A percentile compares a stretch with the other conserved stretches of the same genome.
These are phyloP conservation scores for Curvularia verruculosa DNA, from an alignment of 2,329 filamentous ascomycete genomes.

Conservation along the genomic window DNA sequence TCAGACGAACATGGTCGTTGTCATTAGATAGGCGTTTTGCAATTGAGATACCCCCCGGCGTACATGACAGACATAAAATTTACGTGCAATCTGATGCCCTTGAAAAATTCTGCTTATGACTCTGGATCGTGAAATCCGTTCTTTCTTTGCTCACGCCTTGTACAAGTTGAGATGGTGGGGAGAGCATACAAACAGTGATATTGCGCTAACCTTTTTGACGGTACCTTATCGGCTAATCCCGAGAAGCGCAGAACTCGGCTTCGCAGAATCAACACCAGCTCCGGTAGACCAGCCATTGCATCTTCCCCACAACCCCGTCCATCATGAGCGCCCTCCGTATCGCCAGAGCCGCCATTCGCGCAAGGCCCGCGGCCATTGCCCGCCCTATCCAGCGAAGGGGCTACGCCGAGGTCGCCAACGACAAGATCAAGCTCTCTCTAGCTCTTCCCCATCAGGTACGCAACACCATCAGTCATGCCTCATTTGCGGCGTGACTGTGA, in stretches of 20 bases:
- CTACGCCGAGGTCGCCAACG: conserved; percentile 69
- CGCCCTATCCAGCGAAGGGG: conserved; percentile 81
- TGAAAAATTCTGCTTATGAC: neutral
- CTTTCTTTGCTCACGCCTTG: neutral
- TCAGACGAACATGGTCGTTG: neutral
- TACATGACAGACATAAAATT: conserved; percentile 1
- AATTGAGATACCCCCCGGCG: conserved; percentile 39
- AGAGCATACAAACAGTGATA: neutral
- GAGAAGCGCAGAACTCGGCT: conserved; percentile 38
- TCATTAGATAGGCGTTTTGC: conserved; percentile 29
- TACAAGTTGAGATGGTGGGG: neutral
- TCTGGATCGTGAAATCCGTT: neutral
- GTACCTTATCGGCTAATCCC: conserved; percentile 23
- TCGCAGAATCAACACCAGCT: conserved; percentile 37
- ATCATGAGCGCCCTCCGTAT: conserved; percentile 93
- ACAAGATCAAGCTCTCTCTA: conserved; percentile 93
- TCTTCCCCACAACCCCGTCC: conserved; percentile 44
- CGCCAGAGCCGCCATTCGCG: conserved; percentile 86
- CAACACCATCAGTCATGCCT: conserved; percentile 21
- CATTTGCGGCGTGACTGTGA: conserved; percentile 7
- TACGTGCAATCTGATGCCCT: neutral
- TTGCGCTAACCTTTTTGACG: conserved; percentile 11
- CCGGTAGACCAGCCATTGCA: conserved; percentile 47
- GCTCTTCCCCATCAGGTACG: conserved; percentile 98
- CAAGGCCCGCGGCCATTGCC: conserved; percentile 74